Percentiles rank a stretch among this genome's conserved stretches.
phyloP scores from a whole-genome alignment of 768 basidiomycete species.

The Udeniomyces megalosporus region DNA sequence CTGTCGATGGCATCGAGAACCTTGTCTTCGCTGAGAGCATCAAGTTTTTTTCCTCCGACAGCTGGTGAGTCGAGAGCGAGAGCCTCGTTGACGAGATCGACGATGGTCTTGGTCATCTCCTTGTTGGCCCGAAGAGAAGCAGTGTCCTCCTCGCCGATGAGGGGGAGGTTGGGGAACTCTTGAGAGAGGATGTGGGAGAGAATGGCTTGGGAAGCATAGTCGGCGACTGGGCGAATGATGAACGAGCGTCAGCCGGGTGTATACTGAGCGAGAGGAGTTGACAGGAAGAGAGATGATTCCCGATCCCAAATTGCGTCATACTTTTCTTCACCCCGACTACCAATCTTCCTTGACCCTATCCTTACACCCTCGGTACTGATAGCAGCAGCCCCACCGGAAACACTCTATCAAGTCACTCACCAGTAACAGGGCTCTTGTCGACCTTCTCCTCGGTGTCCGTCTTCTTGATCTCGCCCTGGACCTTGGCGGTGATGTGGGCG shows the following conservation, averaged over 20 bases:
- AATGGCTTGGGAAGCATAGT: conserved; percentile 84
- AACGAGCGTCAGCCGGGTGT: no score
- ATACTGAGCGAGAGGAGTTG: neutral
- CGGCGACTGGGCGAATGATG: conserved; percentile 48
- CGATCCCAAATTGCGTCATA: no score
- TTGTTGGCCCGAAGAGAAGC: conserved; percentile 44
- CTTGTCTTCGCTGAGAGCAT: conserved; percentile 36
- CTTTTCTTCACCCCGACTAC: no score
- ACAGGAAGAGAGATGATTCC: no score
- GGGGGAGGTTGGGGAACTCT: conserved; percentile 68
- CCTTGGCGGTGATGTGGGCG: conserved; percentile 61
- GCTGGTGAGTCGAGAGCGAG: conserved; percentile 38
- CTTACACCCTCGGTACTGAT: no score
- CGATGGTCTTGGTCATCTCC: conserved; percentile 48
- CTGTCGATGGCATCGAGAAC: conserved; percentile 75
- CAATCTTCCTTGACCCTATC: neutral
- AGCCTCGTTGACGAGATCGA: conserved; percentile 66
- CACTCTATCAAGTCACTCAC: conserved; percentile 38
- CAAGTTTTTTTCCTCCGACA: conserved; percentile 30
- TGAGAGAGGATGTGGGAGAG: conserved; percentile 60
- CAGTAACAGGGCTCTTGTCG: conserved; percentile 84
- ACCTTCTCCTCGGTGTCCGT: conserved; percentile 75
- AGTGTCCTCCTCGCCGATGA: conserved; percentile 92
- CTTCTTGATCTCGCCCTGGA: conserved; percentile 70
- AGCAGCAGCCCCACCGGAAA: neutral